Evolutionary conservation across 768 basidiomycete genomes (phyloP), one percentile per base, ranked within the genome.

Genomic region (Imleria badia): DNA sequence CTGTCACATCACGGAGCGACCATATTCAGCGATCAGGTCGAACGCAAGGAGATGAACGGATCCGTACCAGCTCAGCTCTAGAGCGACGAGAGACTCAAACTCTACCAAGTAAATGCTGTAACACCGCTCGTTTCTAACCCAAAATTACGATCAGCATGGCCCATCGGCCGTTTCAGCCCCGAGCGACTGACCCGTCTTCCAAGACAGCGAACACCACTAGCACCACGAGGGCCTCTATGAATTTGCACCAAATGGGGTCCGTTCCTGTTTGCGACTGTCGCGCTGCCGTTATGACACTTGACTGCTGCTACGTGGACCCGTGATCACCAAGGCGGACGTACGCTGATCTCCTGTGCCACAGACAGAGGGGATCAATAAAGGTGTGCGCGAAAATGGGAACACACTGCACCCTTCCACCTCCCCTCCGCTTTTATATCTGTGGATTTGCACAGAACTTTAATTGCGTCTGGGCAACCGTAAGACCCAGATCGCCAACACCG

Each of bases 1-100:
- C 75, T 72, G 69, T 72, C 68, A 67, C 65, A 69, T 71, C 65
- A 65, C 62, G 68, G 65, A 74, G 54, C 44, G 53, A 70, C 70
- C 72, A 66, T 64, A 69, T 70, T 76, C 67, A 67, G 78, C 76
- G 75, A 78, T 73, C 43, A 60, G 55, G 48, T 60, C 42, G 52
- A 52, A 48, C 52, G n/a, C 30, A 35, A 19, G 49, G 20, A 52
- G 54, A 59, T 59, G 58, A 61, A 62, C 61, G 61, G 68, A 58
- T 60, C 70, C 70, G 59, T 66, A 62, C 69, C 67, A 59, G 64
- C 22, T 60, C 64, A 47, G 9, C 44, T n/a, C 26, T 6, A 26
- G 26, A 26, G 26, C n/a, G 6, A 3, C 26, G 6, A 26, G 26
- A 26, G 26, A 26, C 6, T 26, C 26, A 26, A 26, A 26, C 26